Base-by-base conservation (phyloP, 108 stramenopile species). In the Fragilariopsis cylindrus region DNA sequence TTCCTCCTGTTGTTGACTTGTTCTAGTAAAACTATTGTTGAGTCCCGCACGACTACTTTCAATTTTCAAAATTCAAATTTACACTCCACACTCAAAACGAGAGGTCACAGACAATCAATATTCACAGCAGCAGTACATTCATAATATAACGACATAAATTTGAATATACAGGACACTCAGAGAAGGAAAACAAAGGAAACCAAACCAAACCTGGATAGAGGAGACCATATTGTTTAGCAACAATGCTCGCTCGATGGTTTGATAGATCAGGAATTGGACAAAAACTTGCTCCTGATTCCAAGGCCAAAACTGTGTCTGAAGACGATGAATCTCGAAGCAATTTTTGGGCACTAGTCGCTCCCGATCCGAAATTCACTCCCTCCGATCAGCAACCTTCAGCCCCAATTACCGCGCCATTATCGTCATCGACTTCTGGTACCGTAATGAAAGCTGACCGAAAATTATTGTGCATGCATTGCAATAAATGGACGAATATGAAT, bases 261-360 rank as follows among this genome's bases (percentile, higher is more conserved):
- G 75, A 77, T 15, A 71, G 81, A 13, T 49, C 53, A 52, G 85
- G 81, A 2, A 71, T 86, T 30, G 82, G 82, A 3, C 85, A 86
- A 57, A 18, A 72, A 12, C 52, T 86, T 74, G 85, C 85, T 15
- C 85, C 85, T 1, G 85, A 86, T 64, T 64, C 73, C 18, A 53
- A 58, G 0, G 57, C 71, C 5, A 18, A 68, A 66, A 50, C 63
- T 30, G 64, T 57, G 3, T n/a, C 52, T 9, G 70, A 68, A 2
- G 70, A 71, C 42, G 42, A 43, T 4, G 72, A 71, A 42, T 68
- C 62, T 2, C 42, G 49, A 7, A 46, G 71, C 15, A 43, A 21
- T 2, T 62, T 87, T 41, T 87, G 83, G 85, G 70, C 71, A 21
- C 40, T 84, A 7, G 60, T 87, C 4, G 86, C 86, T 16, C 86